phyloP scores from a whole-genome alignment of 805 yeast genomes.

The Cyberlindnera meyerae region DNA sequence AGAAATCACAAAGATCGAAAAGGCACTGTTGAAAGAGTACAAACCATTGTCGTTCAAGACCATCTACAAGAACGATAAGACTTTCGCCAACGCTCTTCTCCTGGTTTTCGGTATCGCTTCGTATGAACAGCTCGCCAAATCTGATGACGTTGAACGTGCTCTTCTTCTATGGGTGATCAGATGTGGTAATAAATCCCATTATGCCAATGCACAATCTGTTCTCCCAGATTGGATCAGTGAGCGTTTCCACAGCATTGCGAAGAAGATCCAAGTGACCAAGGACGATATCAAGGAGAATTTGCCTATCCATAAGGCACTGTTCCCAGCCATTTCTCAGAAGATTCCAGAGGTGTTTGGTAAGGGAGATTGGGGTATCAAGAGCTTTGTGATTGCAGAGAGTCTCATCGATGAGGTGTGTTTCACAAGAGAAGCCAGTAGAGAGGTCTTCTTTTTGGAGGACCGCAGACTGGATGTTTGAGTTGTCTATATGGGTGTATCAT shows the following conservation, averaged over 20 bases:
- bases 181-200: constrained; percentile 41
- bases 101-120: constrained; percentile 52
- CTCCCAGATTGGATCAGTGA: constrained; percentile 49
- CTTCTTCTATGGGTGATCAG: constrained; percentile 62
- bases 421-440: constrained; percentile 32
- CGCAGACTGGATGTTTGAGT: constrained; percentile 4
- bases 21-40: constrained; percentile 35
- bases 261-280: constrained; percentile 37
- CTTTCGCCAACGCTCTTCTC: constrained; percentile 49
- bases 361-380: constrained; percentile 41
- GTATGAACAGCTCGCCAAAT: constrained; percentile 44
- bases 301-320: constrained; percentile 47
- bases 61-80: constrained; percentile 49
- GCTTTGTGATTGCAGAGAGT: constrained; percentile 42
- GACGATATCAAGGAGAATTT: constrained; percentile 53
- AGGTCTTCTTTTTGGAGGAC: constrained; percentile 31
- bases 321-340: constrained; percentile 41
- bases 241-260: constrained; percentile 33
- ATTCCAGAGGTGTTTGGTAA: constrained; percentile 55
- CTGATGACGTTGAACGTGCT: constrained; percentile 51
- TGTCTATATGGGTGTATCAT: too few species aligned
- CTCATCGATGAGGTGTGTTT: constrained; percentile 50
- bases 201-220: constrained; percentile 15
- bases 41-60: constrained; percentile 52
- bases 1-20: constrained; percentile 41